Base-by-base conservation (phyloP, 305 asterid species). In the Fraxinus xanthoxyloides region DNA sequence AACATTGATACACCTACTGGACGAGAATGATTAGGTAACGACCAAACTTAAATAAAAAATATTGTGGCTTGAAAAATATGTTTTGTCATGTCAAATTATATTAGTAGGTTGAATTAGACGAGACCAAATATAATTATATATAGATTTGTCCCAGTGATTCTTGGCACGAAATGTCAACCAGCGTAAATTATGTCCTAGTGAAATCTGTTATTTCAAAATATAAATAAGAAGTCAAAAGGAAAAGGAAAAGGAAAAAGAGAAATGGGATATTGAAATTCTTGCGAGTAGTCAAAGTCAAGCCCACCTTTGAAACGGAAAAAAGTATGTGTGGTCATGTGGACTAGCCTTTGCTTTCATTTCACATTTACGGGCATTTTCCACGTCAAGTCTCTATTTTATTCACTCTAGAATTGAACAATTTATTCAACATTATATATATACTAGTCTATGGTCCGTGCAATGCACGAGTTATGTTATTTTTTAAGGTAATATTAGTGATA, bases 231-330 rank as follows among this genome's bases (percentile, higher is more conserved):
- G 48, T 40, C 12, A 40, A 10, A 36, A 36, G 35, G 32, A 2
- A 30, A 30, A 30, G 12, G 48, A 82, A 85, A 65, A 65, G 0
- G 4, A 24, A 61, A 38, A 12, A 43, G 28, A 3, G 4, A 26
- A 23, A 10, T 34, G 81, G 19, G 35, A 67, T 28, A 28, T 30
- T 67, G 74, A 28, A 26, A 12, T 28, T 67, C 9, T 67, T 67
- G 38, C 74, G 34, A 63, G 28, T 56, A 56, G 89, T 88, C 88
- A 87, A 28, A 88, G 91, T 88, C 90, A 88, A 88, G 91, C 88
- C 84, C 69, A 51, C 87, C 82, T 67, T 82, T 13, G 31, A 81
- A 77, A 82, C 83, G 10, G 30, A 72, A 61, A 61, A 63, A 75
- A 34, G 34, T 2, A 10, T 74, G 31, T 32, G 59, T 83, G 77